Conservation (phyloP, 768 basidiomycete genomes). For the Tulasnella sp. region DNA sequence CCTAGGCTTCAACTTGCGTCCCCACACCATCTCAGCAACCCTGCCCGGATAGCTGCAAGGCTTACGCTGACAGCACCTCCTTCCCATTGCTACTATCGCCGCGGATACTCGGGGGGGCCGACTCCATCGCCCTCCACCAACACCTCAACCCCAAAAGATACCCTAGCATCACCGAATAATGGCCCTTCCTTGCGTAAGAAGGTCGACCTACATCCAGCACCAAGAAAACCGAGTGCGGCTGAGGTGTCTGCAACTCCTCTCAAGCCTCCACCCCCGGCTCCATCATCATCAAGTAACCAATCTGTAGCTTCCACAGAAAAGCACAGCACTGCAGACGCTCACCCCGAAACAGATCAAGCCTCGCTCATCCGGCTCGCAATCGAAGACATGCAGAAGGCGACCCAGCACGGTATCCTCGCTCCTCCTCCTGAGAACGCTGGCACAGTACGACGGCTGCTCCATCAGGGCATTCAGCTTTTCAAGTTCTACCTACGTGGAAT, state of each 20-base stretch:
- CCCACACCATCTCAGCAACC: not conserved
- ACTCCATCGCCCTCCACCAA: constrained; percentile 1
- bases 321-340: not conserved
- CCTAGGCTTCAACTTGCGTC: constrained; percentile 1
- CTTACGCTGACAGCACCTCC: not conserved
- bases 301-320: not conserved
- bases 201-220: constrained; percentile 14
- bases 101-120: not conserved
- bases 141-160: not conserved
- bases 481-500: constrained; percentile 83
- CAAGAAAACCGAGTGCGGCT: constrained; percentile 9
- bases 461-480: constrained; percentile 49
- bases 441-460: constrained; percentile 48
- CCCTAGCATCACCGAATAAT: constrained; percentile 5
- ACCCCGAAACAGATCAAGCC: constrained; percentile 12
- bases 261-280: constrained; percentile 2
- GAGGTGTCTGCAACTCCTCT: not conserved
- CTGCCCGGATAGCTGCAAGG: constrained; percentile 1
- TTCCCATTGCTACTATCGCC: constrained; percentile 4
- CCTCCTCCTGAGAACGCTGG: constrained; percentile 63
- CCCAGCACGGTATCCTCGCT: constrained; percentile 60
- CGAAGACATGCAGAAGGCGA: constrained; percentile 47
- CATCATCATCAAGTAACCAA: not conserved
- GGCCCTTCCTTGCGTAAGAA: constrained; percentile 3
- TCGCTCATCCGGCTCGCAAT: constrained; percentile 52